phyloP scores from a whole-genome alignment of 2,329 filamentous ascomycete genomes.

The Claviceps purpurea region DNA sequence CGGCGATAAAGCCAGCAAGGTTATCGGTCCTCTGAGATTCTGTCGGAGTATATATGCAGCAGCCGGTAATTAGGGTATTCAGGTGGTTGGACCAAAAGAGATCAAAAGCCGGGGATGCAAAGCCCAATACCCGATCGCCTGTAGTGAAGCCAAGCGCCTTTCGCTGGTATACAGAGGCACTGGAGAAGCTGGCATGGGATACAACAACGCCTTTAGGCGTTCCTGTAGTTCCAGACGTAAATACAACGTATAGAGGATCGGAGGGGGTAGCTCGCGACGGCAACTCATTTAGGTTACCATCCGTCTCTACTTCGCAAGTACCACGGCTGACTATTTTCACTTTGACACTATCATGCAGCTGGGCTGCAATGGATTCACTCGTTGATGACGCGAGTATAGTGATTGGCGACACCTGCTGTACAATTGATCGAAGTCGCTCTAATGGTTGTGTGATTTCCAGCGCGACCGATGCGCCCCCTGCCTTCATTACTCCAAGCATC shows the following conservation, averaged over 20 bases:
- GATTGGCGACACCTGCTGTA: slow-evolving; percentile 20
- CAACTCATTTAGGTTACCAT: neutral
- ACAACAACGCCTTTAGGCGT: neutral
- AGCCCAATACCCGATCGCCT: slow-evolving; percentile 18
- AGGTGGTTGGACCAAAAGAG: slow-evolving; percentile 1
- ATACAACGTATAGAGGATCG: neutral
- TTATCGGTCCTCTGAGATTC: slow-evolving; percentile 2
- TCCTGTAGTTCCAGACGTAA: neutral
- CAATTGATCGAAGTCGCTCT: slow-evolving; percentile 29
- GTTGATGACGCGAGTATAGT: neutral
- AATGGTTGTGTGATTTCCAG: slow-evolving; percentile 34
- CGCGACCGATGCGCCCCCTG: slow-evolving; percentile 33
- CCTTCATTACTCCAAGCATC: slow-evolving; percentile 33
- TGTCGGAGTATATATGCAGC: slow-evolving; percentile 6
- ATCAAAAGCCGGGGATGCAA: slow-evolving; percentile 6
- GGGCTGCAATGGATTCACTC: neutral
- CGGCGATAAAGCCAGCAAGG: neutral
- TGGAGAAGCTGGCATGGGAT: neutral
- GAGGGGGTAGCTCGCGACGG: neutral
- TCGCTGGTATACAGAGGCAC: slow-evolving; percentile 14
- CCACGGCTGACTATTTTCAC: neutral
- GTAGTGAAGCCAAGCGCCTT: slow-evolving; percentile 12
- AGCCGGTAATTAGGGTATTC: slow-evolving; percentile 2
- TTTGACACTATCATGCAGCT: neutral
- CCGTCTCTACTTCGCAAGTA: neutral